phyloP scores from a whole-genome alignment of 2,329 filamentous ascomycete genomes.

The Xylaria sp. region DNA sequence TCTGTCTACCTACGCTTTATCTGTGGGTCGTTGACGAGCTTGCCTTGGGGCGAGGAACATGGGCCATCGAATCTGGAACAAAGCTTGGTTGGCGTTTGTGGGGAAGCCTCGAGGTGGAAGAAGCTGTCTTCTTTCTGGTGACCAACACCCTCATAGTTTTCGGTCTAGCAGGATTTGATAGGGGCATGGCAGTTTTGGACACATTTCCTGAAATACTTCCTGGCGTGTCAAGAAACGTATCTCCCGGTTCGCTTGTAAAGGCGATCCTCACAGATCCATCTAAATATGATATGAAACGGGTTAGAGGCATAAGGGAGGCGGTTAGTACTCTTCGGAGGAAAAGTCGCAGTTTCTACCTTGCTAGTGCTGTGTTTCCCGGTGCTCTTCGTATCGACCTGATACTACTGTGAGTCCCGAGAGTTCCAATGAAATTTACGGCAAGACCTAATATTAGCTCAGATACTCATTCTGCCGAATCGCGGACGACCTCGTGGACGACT shows the following conservation, averaged over 20 bases:
- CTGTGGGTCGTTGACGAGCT: conserved; percentile 79
- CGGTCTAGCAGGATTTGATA: conserved; percentile 75
- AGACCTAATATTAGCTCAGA: conserved; percentile 49
- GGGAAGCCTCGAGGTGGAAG: conserved; percentile 76
- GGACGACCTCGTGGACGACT: conserved; percentile 78
- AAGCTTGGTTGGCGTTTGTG: conserved; percentile 73
- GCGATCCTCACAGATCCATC: conserved; percentile 60
- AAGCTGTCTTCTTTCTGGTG: conserved; percentile 77
- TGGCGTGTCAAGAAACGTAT: conserved; percentile 59
- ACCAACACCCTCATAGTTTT: conserved; percentile 78
- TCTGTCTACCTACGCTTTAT: conserved; percentile 73
- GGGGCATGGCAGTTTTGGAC: conserved; percentile 72
- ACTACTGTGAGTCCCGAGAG: conserved; percentile 60
- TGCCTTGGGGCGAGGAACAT: conserved; percentile 74
- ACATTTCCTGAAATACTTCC: conserved; percentile 70
- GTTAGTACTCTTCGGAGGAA: conserved; percentile 69
- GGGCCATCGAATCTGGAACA: conserved; percentile 75
- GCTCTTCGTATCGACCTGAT: conserved; percentile 75
- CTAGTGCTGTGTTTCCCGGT: conserved; percentile 75
- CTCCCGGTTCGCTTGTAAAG: conserved; percentile 61
- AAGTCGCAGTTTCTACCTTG: conserved; percentile 79
- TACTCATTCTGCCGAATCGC: conserved; percentile 81
- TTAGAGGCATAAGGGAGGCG: conserved; percentile 69
- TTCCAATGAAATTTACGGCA: background rate
- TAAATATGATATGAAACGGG: conserved; percentile 67